A percentile compares a stretch with the other conserved stretches of the same genome.
phyloP scores from a whole-genome alignment of 2,329 filamentous ascomycete genomes.

The Clonostachys rosea region DNA sequence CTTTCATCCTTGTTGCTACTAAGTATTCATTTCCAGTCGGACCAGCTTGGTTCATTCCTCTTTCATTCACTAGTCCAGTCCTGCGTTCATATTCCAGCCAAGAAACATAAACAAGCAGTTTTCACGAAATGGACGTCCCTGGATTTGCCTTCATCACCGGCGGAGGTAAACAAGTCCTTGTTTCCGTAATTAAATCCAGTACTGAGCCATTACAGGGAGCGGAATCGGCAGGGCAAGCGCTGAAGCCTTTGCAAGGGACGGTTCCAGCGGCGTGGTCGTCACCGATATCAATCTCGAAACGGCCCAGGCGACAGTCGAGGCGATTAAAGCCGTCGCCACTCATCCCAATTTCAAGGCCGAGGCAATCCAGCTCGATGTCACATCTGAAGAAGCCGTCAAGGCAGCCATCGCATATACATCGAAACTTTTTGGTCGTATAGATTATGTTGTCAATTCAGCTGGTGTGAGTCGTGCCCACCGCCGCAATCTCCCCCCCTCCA shows the following conservation, averaged over 20 bases:
- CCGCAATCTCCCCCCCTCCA: too few species aligned
- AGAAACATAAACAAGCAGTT: neutral
- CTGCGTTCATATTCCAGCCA: neutral
- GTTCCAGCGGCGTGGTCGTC: slow-evolving; percentile 6
- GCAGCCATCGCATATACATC: slow-evolving; percentile 3
- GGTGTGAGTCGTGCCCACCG: slow-evolving; percentile 2
- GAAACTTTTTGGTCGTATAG: slow-evolving; percentile 7
- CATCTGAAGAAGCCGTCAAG: slow-evolving; percentile 5
- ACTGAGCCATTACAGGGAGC: neutral
- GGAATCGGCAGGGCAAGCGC: neutral
- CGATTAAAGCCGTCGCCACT: slow-evolving; percentile 4
- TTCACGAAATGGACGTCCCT: neutral
- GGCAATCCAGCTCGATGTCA: slow-evolving; percentile 5
- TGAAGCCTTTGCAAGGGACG: slow-evolving; percentile 7
- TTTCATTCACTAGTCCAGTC: neutral
- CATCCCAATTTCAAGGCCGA: slow-evolving; percentile 2
- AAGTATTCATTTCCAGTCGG: too few species aligned
- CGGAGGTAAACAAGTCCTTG: neutral
- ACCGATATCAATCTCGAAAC: slow-evolving; percentile 6
- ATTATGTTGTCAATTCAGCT: slow-evolving; percentile 10
- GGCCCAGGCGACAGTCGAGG: slow-evolving; percentile 2
- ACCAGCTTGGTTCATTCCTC: neutral
- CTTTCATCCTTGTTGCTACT: too few species aligned
- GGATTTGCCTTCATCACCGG: neutral
- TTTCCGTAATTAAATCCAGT: neutral